Evolutionary conservation across 345 rosid genomes (phyloP), one percentile per base, ranked within the genome.

Genomic region (Lepidium africanum): DNA sequence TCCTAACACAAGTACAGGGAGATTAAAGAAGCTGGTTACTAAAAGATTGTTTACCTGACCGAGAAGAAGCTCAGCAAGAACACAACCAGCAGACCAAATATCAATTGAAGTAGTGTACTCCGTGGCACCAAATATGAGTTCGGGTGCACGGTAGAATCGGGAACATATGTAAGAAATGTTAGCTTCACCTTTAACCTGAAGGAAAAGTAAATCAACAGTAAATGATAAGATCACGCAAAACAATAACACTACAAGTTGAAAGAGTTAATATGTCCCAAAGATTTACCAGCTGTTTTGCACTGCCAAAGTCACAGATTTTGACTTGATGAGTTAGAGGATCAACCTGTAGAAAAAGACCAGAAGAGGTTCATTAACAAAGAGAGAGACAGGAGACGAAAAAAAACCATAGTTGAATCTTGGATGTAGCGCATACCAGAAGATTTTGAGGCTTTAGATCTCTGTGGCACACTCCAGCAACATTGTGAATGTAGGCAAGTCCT

Each of bases 381-480:
- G 45, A 27, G 17, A 58, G 48, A 49, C 75, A 38, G 74, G 59
- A 38, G 32, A 55, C n/a, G n/a, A 63, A 17, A 35, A 38, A 32
- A 8, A 21, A 21, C 72, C 11, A n/a, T 10, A 55, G 55, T 13
- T 25, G 37, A 43, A 5, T 43, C 51, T 37, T 48, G 52, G 21
- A 75, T 30, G 63, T 48, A 33, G 50, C 9, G 0, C 81, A n/a
- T 83, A 90, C 97, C 89, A 90, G 73, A 64, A 90, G 85, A 72
- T 90, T 90, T 79, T 90, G 97, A 36, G 97, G 97, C 84, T 90
- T 90, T 72, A 90, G 75, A 78, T 90, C 97, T 63, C 97, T 79
- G 45, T 90, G 97, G 67, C 97, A 90, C 67, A 90, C 92, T 50
- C 90, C 86, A 80, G 91, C 83, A 70, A 84, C 95, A 61, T 81